These are phyloP conservation scores for Chlorella sp. DNA, from an alignment of 139 green algal species.

Conservation along the genomic window DNA sequence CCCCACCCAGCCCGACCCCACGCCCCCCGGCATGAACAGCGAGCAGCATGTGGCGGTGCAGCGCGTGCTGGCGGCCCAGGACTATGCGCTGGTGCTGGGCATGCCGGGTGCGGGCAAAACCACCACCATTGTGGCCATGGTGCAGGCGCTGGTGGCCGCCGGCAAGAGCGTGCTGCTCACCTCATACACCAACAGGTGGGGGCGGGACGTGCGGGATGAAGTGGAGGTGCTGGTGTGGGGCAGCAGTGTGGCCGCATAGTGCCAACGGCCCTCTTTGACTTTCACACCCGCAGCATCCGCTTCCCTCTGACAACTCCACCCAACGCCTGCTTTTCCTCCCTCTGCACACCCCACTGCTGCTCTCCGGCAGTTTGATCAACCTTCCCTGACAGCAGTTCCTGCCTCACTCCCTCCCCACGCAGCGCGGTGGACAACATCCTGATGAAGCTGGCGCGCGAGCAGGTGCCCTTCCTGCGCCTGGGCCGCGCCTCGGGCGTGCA, in stretches of 20 bases:
- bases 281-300: no score
- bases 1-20: no score
- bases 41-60: constrained; percentile 76
- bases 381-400: no score
- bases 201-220: neutral
- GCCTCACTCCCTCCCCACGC: neutral
- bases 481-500: constrained; percentile 70
- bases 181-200: constrained; percentile 92
- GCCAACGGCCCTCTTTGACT: no score
- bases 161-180: constrained; percentile 86
- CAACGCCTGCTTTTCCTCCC: no score
- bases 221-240: neutral
- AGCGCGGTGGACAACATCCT: constrained; percentile 97
- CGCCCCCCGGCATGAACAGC: no score
- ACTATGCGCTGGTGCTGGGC: constrained; percentile 91
- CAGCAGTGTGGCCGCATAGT: no score
- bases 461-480: constrained; percentile 79
- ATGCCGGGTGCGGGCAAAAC: constrained; percentile 91
- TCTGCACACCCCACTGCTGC: no score
- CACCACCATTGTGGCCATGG: constrained; percentile 69
- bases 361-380: no score
- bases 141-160: constrained; percentile 61
- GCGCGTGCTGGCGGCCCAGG: constrained; percentile 60
- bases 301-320: no score
- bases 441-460: constrained; percentile 71